A percentile compares a stretch with the other conserved stretches of the same genome.
Evolutionary conservation across 495 filamentous ascomycete genomes (phyloP).

Genomic region (Aspergillus cristatus): DNA sequence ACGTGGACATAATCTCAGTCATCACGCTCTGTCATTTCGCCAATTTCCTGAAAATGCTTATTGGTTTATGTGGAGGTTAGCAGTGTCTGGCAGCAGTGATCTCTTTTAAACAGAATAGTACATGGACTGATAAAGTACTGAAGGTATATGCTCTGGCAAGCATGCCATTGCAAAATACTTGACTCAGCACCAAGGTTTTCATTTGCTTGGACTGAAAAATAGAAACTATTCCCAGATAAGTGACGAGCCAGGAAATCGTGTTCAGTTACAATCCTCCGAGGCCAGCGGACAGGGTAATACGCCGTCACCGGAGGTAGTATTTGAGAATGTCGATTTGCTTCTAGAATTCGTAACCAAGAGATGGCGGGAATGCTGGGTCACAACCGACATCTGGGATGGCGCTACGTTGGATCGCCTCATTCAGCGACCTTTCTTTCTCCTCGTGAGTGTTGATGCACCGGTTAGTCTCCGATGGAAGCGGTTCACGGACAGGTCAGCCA

Average conservation of each 20-base stretch:
- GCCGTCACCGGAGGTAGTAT: conserved; percentile 27
- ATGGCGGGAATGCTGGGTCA: conserved; percentile 79
- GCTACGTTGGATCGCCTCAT: conserved; percentile 58
- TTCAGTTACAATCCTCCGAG: conserved; percentile 22
- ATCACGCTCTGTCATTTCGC: too few relatives aligned
- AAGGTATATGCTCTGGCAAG: conserved; percentile 88
- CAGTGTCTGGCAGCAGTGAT: conserved; percentile 7
- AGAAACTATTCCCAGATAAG: conserved; percentile 9
- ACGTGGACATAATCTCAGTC: too few relatives aligned
- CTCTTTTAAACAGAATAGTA: conserved; percentile 7
- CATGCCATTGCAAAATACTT: conserved; percentile 77
- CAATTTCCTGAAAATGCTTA: conserved; percentile 53
- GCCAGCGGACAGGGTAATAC: conserved; percentile 11
- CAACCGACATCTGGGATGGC: conserved; percentile 66
- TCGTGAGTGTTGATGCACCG: conserved; percentile 87
- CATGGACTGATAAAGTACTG: conserved; percentile 11
- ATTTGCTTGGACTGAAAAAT: conserved; percentile 24
- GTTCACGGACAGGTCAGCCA: conserved; percentile 44
- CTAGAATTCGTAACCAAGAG: conserved; percentile 76
- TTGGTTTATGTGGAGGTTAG: conserved; percentile 86
- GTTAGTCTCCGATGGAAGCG: conserved; percentile 73
- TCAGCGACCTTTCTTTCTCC: conserved; percentile 81
- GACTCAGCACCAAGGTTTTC: conserved; percentile 66
- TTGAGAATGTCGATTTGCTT: conserved; percentile 51
- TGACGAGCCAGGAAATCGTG: conserved; percentile 22